phyloP scores from a whole-genome alignment of 805 yeast species.

The Barnettozyma wickerhamii region DNA sequence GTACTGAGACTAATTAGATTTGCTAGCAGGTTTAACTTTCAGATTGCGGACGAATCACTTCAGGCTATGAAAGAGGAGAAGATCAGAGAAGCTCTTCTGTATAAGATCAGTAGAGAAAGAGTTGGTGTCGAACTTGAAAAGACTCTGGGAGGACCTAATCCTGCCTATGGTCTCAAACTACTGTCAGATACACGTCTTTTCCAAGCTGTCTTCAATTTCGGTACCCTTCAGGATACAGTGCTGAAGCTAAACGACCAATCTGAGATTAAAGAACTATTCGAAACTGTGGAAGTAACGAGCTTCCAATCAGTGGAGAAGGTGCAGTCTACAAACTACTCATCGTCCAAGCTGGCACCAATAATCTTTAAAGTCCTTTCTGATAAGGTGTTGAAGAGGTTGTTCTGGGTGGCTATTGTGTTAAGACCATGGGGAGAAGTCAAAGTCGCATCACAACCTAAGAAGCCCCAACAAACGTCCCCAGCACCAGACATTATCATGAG shows the following conservation, averaged over 20 bases:
- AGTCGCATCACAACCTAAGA: conserved; percentile 37
- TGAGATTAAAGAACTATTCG: conserved; percentile 6
- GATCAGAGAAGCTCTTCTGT: conserved; percentile 53
- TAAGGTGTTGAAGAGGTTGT: conserved; percentile 12
- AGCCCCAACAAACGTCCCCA: conserved; percentile 27
- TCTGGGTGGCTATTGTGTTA: conserved; percentile 45
- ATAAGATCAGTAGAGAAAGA: conserved; percentile 85
- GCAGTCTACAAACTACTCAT: conserved; percentile 1
- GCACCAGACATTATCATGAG: conserved; percentile 51
- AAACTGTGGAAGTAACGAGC: conserved; percentile 6
- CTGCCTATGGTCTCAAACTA: conserved; percentile 57
- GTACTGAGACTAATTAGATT: conserved; percentile 83
- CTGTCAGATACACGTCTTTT: conserved; percentile 53
- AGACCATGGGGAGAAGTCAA: conserved; percentile 41
- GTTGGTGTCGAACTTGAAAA: conserved; percentile 84
- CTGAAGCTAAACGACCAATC: conserved; percentile 18
- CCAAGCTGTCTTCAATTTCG: conserved; percentile 51
- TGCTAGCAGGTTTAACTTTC: conserved; percentile 72
- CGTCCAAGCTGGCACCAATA: conserved; percentile 1
- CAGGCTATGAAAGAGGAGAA: conserved; percentile 59
- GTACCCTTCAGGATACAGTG: conserved; percentile 18
- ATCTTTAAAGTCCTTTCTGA: conserved; percentile 1
- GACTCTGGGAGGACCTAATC: conserved; percentile 60
- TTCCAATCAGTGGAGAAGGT: conserved; percentile 27
- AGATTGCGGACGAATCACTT: conserved; percentile 50